These are phyloP conservation scores for Oryza rufipogon DNA, from an alignment of 176 grass and related monocot genomes.

Conservation along the genomic window DNA sequence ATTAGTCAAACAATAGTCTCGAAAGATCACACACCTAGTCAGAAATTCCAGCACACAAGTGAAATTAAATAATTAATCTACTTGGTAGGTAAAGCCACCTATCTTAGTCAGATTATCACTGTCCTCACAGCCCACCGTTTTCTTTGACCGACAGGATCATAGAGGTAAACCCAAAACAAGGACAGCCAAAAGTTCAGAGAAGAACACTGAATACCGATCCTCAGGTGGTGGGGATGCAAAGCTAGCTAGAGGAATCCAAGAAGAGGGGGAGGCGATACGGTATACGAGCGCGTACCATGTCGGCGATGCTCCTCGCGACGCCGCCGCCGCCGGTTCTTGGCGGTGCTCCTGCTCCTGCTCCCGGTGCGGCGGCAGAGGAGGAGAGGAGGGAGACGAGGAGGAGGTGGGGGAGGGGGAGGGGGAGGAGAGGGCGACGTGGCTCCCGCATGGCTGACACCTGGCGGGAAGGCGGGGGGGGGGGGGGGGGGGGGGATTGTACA, in stretches of 20 bases:
- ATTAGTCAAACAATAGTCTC: background rate
- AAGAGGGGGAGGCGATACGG: background rate
- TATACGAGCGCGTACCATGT: constrained; percentile 10
- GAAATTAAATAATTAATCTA: background rate
- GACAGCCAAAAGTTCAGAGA: constrained; percentile 13
- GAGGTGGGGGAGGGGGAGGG: background rate
- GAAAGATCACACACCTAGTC: background rate
- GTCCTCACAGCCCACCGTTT: background rate
- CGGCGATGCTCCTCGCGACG: background rate
- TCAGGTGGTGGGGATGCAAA: too few relatives aligned
- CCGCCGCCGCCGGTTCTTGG: background rate
- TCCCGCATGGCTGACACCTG: constrained; percentile 40
- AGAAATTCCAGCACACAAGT: background rate
- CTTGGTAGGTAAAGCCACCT: too few relatives aligned
- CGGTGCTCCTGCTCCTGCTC: background rate
- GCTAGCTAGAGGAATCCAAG: too few relatives aligned
- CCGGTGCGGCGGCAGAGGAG: background rate
- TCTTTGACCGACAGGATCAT: background rate
- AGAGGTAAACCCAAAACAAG: background rate
- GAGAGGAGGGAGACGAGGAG: constrained; percentile 24
- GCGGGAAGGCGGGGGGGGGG: background rate
- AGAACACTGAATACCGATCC: too few relatives aligned
- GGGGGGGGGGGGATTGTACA: too few relatives aligned
- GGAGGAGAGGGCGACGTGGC: constrained; percentile 11
- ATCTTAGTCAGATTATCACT: too few relatives aligned